Percentiles rank a stretch among this genome's conserved stretches.
Conservation (phyloP, 106 monocot genomes). For the Narthecium ossifragum region DNA sequence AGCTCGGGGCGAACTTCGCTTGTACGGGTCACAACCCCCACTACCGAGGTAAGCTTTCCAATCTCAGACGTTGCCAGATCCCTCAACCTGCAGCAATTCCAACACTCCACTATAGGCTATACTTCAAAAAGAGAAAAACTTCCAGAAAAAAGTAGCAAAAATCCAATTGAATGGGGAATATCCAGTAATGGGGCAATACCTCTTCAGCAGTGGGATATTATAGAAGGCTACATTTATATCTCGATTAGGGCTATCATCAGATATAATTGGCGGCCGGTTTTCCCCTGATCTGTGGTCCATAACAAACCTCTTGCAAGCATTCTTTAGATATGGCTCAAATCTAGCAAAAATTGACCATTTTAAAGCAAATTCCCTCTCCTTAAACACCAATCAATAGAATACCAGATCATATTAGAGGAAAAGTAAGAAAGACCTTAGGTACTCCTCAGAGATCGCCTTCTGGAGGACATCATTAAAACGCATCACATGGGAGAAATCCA, state of each 20-base stretch:
- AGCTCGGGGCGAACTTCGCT: constrained; percentile 99
- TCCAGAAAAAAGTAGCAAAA: background rate
- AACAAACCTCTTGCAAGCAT: constrained; percentile 86
- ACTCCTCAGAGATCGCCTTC: constrained; percentile 85
- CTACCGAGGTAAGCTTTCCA: constrained; percentile 86
- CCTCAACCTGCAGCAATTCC: constrained; percentile 44
- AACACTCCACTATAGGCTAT: background rate
- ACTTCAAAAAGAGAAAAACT: too few relatives aligned
- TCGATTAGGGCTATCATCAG: constrained; percentile 67
- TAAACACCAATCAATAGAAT: background rate
- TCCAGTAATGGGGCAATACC: constrained; percentile 19
- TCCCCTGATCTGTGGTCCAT: constrained; percentile 54
- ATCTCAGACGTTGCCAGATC: constrained; percentile 90
- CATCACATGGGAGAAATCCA: constrained; percentile 96
- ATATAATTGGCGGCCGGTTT: constrained; percentile 42
- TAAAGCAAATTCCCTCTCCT: background rate
- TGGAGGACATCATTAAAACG: constrained; percentile 86
- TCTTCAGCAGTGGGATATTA: constrained; percentile 88
- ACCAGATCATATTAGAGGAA: background rate
- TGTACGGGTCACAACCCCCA: constrained; percentile 95
- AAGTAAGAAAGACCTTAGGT: constrained; percentile 45
- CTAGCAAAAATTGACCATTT: constrained; percentile 11
- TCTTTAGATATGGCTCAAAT: constrained; percentile 80
- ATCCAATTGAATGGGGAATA: background rate
- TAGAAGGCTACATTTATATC: constrained; percentile 91